Percentiles rank a stretch among this genome's conserved stretches.
Evolutionary conservation across 2,329 filamentous ascomycete species (phyloP).

Genomic region (Gaeumannomyces sp.): DNA sequence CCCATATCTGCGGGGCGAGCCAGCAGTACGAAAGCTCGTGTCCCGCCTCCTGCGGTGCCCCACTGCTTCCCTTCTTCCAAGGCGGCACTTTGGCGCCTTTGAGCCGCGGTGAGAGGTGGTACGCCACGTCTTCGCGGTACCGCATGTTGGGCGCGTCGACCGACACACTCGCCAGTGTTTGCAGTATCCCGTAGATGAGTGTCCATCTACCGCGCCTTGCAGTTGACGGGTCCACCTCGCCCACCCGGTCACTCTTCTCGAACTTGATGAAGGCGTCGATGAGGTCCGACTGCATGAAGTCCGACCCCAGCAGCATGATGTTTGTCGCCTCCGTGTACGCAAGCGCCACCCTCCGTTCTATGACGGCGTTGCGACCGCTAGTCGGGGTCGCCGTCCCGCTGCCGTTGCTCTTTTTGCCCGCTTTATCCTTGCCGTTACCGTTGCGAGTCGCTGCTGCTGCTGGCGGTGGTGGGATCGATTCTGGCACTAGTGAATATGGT

Average conservation of each 20-base stretch:
- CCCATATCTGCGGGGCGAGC: constrained; percentile 36
- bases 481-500: constrained; percentile 59
- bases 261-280: constrained; percentile 51
- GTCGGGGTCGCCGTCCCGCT: neutral
- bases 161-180: constrained; percentile 52
- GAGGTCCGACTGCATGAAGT: constrained; percentile 46
- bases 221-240: constrained; percentile 45
- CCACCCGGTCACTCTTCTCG: constrained; percentile 46
- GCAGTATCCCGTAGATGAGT: constrained; percentile 53
- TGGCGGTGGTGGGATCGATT: constrained; percentile 30
- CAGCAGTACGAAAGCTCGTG: constrained; percentile 51
- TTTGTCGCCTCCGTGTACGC: constrained; percentile 57
- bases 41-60: constrained; percentile 28
- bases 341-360: constrained; percentile 47
- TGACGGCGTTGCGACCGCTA: constrained; percentile 19
- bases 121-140: constrained; percentile 46
- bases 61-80: constrained; percentile 36
- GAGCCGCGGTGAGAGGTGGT: constrained; percentile 50
- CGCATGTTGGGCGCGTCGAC: constrained; percentile 50
- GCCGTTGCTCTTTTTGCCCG: constrained; percentile 24
- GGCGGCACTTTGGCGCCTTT: constrained; percentile 46
- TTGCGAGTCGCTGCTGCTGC: neutral
- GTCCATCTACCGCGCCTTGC: constrained; percentile 56
- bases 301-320: constrained; percentile 47
- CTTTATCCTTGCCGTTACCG: constrained; percentile 21